Conservation (phyloP, 306 rosid genomes). For the Acacia acuminata region DNA sequence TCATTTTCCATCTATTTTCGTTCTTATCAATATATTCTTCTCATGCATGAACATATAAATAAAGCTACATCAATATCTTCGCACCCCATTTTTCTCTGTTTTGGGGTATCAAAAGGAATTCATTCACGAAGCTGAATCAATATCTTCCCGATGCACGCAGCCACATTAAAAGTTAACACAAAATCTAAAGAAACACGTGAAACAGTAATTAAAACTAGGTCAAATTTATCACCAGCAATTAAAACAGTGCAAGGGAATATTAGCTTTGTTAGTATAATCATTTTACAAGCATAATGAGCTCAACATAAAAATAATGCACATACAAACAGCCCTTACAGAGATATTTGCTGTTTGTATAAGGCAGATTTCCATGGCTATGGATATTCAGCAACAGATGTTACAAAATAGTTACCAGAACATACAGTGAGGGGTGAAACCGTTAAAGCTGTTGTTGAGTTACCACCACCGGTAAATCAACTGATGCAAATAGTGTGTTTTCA, state of each 20-base stretch:
- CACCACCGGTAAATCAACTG: constrained; percentile 61
- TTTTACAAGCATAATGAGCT: constrained; percentile 11
- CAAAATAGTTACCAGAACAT: neutral
- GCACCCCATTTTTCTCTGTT: no score
- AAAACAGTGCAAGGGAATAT: neutral
- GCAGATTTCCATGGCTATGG: constrained; percentile 6
- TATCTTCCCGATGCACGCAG: neutral
- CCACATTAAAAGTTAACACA: neutral
- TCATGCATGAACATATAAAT: no score
- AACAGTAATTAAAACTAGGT: neutral
- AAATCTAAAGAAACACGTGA: neutral
- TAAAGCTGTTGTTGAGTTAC: constrained; percentile 20
- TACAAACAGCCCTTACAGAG: constrained; percentile 8
- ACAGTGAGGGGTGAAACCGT: neutral
- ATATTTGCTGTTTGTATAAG: constrained; percentile 13
- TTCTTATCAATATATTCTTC: neutral
- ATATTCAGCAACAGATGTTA: constrained; percentile 6
- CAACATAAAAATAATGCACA: constrained; percentile 29
- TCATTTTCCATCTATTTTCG: neutral
- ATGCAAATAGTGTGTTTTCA: constrained; percentile 37
- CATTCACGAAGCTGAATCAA: neutral
- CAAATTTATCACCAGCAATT: neutral
- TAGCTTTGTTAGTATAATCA: constrained; percentile 19
- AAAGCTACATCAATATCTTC: neutral
- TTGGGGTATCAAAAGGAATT: neutral